Evolutionary conservation across 208 protist species (phyloP).

Genomic region (Crithidia brevicula): DNA sequence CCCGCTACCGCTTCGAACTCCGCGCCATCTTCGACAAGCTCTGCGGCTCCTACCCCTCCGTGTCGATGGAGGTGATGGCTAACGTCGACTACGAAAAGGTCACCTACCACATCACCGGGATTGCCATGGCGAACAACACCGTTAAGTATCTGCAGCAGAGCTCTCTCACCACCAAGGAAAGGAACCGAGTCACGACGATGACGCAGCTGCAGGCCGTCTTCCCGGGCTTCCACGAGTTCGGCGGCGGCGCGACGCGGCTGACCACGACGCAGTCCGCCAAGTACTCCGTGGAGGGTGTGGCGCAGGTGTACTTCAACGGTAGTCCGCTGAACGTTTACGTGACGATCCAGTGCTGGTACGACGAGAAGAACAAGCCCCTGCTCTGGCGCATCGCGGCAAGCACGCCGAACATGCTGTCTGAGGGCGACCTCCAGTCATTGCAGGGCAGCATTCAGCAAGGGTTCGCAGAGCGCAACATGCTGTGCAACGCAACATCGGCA

Average conservation of each 20-base stretch:
- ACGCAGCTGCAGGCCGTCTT: slow-evolving; percentile 77
- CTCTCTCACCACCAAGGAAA: slow-evolving; percentile 63
- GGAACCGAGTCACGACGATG: slow-evolving; percentile 61
- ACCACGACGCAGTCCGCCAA: slow-evolving; percentile 28
- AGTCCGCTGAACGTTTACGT: slow-evolving; percentile 67
- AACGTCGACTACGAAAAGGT: slow-evolving; percentile 87
- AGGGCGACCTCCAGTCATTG: slow-evolving; percentile 48
- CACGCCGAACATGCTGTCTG: slow-evolving; percentile 52
- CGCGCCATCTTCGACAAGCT: slow-evolving; percentile 60
- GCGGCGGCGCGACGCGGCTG: slow-evolving; percentile 20
- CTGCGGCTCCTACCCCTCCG: slow-evolving; percentile 48
- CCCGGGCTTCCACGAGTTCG: slow-evolving; percentile 66
- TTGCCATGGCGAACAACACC: slow-evolving; percentile 37
- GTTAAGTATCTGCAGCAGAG: slow-evolving; percentile 63
- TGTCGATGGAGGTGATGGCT: slow-evolving; percentile 81
- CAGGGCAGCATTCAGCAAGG: slow-evolving; percentile 28
- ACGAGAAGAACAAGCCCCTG: slow-evolving; percentile 22
- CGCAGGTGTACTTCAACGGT: slow-evolving; percentile 61
- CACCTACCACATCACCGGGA: slow-evolving; percentile 48
- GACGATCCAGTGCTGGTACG: slow-evolving; percentile 48
- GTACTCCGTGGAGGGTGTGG: slow-evolving; percentile 29
- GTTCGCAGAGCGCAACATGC: slow-evolving; percentile 26
- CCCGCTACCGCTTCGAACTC: slow-evolving; percentile 53
- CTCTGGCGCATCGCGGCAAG: slow-evolving; percentile 65
- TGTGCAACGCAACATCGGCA: slow-evolving; percentile 27